Base-by-base conservation (phyloP, 129 eudicot genomes). In the Silybum marianum region DNA sequence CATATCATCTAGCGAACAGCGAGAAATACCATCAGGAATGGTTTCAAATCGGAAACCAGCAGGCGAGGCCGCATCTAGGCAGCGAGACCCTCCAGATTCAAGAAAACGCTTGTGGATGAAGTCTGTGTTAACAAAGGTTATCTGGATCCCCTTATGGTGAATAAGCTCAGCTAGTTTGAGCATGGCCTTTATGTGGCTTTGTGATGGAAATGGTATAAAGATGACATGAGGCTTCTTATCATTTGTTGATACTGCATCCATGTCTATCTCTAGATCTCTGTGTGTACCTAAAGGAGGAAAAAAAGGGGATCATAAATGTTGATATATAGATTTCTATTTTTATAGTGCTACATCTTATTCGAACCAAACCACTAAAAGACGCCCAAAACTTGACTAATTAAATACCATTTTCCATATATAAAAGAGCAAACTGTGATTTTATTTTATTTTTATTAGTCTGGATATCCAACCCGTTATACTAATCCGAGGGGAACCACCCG, bases 101-200 rank as follows among this genome's bases (percentile, higher is more conserved):
- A 54, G 69, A 39, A 48, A 54, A 24, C 68, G 46, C 38, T 54
- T 48, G 42, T 75, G 79, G 79, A 48, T n/a, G 69, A 30, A 75
- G n/a, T 75, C 74, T 1, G 81, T 78, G 63, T 78, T 78, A 40
- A 78, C 65, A 16, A 78, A 78, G 73, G 82, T 69, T 14, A 75
- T 75, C 40, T 24, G 34, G 32, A 75, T 3, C 12, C 79, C 79
- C 30, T 48, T 75, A 38, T 48, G 66, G 79, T 75, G 69, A 24
- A 75, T 69, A 14, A 75, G 39, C 66, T 75, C 60, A 9, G 79
- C 79, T 23, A 75, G 79, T 75, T 75, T 75, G 7, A 75, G 79
- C 68, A 75, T 46, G n/a, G 68, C 79, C 19, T 75, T 75, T 4
- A 75, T 75, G 68, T 75, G 79, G 44, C 79, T 75, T 75, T 75